Evolutionary conservation across 352 stramenopile species (phyloP), one percentile per base, ranked within the genome.

Genomic region (Globisporangium abappressorium): DNA sequence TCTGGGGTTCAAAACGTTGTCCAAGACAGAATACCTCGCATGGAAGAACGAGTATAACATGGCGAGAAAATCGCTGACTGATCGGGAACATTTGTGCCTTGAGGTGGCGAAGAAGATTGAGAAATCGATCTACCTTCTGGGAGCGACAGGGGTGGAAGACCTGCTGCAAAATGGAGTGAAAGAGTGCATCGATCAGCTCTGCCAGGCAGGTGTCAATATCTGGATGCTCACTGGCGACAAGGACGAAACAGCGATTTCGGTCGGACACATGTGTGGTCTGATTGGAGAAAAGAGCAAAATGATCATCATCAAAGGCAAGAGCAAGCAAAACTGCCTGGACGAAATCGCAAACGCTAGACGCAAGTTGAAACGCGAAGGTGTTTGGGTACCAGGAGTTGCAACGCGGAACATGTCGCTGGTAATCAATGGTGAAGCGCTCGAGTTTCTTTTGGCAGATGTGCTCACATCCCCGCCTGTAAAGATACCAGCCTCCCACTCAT

Each of bases 221-320:
- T 99, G 97, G 97, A 98, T 99, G 73, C 87, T 99, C 7, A 99
- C 98, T 20, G 98, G 98, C 15, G 98, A 99, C 71, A 99, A 99
- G 73, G 89, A 98, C 57, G 98, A 99, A 74, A 99, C 98, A 3
- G 98, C 98, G 2, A 98, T 99, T 62, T 99, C 99, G 15, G 99
- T 99, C 24, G 97, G 90, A 5, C 97, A 99, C 60, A 97, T 97
- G 66, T 99, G 97, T 33, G 93, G 94, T 5, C 89, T 99, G 18
- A 90, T 92, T n/a, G 65, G 78, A 9, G 75, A 82, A 30, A 90
- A 85, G 63, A 92, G 80, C 64, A 92, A 90, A 24, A 89, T 96
- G 15, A 73, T 92, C 41, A 89, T 93, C 30, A 92, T 95, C 65
- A 93, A 94, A 55, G 88, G 86, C 12, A 91, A 91, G 57, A 90